Base-by-base conservation (phyloP, 1,284 basidiomycete species). In the Cutaneotrichosporon cyanovorans region DNA sequence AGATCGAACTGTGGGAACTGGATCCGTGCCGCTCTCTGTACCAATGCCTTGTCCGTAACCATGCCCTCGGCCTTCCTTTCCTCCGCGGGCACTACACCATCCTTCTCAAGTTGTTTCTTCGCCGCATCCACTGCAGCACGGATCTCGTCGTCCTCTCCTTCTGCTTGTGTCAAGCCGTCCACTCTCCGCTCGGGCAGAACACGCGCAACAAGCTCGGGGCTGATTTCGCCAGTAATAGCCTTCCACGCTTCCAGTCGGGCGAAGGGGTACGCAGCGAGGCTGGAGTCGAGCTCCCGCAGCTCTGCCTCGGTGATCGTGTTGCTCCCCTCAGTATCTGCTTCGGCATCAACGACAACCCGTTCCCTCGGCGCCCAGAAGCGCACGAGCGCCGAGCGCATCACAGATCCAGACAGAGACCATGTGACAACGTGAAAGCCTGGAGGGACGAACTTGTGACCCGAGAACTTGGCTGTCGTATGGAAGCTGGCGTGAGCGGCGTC, bases 241-340 rank as follows among this genome's bases (percentile, higher is more conserved):
- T 61, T 58, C 74, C 74, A 75, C 2, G 12, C 21, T 8, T 55
- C 58, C 4, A 63, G 55, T 3, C 55, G 57, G 8, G 61, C 55
- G 16, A 68, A 67, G 7, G 73, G 72, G 52, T 73, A 75, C 4
- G 71, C 56, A 14, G 74, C 74, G 8, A 75, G 53, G 22, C 66
- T 53, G 3, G 46, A 45, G 52, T 75, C 74, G 23, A 74, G 53
- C 6, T 58, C 46, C 33, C 62, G 56, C 19, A 75, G 61, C 44
- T 72, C 68, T 12, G 72, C 73, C 23, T 64, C 61, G 18, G 58
- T 55, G 20, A 15, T 20, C 45, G 19, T 12, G 48, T 40, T 2
- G 19, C 32, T 15, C 57, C 53, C 10, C 38, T 37, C 9, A n/a
- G 37, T 5, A 2, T 32, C 23, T 0, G 48, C 21, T 30, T 65